These are phyloP conservation scores for Quercus variabilis DNA, from an alignment of 306 rosid genomes.

Conservation along the genomic window DNA sequence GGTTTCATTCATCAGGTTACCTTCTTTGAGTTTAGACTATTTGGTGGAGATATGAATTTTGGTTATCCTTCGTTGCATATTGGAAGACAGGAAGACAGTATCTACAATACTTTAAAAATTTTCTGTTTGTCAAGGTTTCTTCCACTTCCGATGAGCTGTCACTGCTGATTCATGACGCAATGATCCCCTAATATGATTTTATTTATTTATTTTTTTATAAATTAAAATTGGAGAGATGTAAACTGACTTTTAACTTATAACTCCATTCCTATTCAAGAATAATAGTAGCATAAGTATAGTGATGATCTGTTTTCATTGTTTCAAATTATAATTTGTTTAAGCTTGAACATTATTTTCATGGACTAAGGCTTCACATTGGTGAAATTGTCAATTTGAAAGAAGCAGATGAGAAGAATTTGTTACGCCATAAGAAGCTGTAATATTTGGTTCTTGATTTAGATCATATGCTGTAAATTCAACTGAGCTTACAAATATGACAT, in stretches of 20 bases:
- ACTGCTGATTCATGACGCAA: no score
- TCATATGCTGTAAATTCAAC: constrained; percentile 49
- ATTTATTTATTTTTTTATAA: background rate
- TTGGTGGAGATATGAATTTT: no score
- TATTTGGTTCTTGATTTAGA: constrained; percentile 49
- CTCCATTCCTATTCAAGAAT: background rate
- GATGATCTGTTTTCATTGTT: background rate
- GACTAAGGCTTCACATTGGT: constrained; percentile 64
- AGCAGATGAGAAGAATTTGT: constrained; percentile 57
- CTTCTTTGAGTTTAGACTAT: no score
- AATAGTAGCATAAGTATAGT: background rate
- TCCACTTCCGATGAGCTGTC: no score
- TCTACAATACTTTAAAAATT: no score
- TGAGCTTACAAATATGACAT: constrained; percentile 39
- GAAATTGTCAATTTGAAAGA: constrained; percentile 63
- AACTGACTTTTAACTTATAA: background rate
- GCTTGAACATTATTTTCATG: constrained; percentile 35
- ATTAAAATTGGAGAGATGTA: background rate
- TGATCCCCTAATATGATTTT: no score
- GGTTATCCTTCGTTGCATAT: no score
- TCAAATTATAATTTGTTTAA: background rate
- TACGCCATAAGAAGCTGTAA: constrained; percentile 48
- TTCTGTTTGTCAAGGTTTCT: no score
- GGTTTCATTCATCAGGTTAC: no score
- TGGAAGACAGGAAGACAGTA: no score